Conservation (phyloP, 2,329 filamentous ascomycete genomes). For the Iodosphaeria phyllophila region DNA sequence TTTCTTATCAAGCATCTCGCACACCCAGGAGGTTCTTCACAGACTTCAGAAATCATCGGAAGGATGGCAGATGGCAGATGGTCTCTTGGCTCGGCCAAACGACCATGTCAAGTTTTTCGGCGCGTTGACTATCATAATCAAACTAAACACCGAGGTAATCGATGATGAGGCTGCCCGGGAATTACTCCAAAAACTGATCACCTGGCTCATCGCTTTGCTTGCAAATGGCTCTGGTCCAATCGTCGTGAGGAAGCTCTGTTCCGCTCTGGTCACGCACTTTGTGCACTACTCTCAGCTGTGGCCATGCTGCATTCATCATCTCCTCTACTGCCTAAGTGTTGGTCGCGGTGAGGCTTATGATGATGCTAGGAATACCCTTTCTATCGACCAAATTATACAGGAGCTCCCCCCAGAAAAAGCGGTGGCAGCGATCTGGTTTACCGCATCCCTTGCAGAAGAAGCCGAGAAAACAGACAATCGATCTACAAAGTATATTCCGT, state of each 20-base stretch:
- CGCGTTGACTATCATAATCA: constrained; percentile 80
- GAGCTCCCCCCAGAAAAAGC: constrained; percentile 29
- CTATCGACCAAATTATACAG: constrained; percentile 23
- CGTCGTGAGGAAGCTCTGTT: constrained; percentile 56
- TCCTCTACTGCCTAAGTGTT: constrained; percentile 37
- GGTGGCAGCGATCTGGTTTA: constrained; percentile 45
- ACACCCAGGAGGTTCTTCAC: constrained; percentile 56
- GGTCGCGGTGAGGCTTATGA: constrained; percentile 27
- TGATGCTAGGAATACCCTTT: constrained; percentile 21
- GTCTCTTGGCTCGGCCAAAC: constrained; percentile 48
- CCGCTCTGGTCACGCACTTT: constrained; percentile 60
- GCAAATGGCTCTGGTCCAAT: constrained; percentile 33
- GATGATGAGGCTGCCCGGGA: constrained; percentile 35
- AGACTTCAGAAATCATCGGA: constrained; percentile 58
- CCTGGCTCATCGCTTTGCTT: constrained; percentile 40
- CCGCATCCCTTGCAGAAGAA: constrained; percentile 44
- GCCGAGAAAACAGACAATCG: constrained; percentile 47
- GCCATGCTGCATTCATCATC: constrained; percentile 43
- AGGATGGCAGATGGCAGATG: constrained; percentile 74
- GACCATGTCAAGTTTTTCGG: constrained; percentile 80
- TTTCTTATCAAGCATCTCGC: constrained; percentile 24
- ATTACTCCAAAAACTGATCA: constrained; percentile 40
- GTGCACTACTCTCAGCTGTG: constrained; percentile 51
- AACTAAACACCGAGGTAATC: constrained; percentile 80
- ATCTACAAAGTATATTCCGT: constrained; percentile 27